phyloP scores from a whole-genome alignment of 2,329 filamentous ascomycete genomes.

The Ilyonectria mors-panacis region DNA sequence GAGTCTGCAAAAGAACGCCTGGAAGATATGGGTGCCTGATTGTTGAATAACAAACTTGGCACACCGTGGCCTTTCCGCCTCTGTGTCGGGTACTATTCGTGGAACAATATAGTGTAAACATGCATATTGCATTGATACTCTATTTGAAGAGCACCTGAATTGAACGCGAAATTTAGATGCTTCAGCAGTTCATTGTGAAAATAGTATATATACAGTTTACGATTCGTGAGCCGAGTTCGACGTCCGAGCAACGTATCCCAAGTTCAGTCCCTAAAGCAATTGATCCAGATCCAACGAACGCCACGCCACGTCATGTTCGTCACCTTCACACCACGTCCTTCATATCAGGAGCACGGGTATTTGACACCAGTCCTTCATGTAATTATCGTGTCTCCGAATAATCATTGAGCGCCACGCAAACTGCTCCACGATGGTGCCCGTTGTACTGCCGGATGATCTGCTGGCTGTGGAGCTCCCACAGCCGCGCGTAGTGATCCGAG shows the following conservation, averaged over 20 bases:
- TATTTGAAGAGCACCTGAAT: not conserved
- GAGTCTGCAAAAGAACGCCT: conserved; percentile 67
- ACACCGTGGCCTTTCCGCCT: not conserved
- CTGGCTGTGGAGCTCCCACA: conserved; percentile 91
- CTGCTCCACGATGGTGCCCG: conserved; percentile 91
- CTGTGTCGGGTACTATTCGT: not conserved
- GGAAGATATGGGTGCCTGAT: conserved; percentile 44
- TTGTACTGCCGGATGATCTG: conserved; percentile 96
- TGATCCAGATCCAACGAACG: conserved; percentile 42
- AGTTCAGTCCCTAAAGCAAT: conserved; percentile 14
- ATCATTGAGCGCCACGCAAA: conserved; percentile 94
- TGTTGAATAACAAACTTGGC: not conserved
- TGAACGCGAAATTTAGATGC: not conserved
- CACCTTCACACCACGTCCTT: not conserved
- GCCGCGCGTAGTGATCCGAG: conserved; percentile 90
- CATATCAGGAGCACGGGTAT: not conserved
- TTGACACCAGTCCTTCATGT: not conserved
- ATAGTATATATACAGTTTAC: conserved; percentile 3
- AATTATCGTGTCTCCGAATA: conserved; percentile 72
- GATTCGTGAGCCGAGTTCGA: not conserved
- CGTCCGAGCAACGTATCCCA: not conserved
- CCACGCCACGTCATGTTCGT: conserved; percentile 29
- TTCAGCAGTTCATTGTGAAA: not conserved
- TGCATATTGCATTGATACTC: too few relatives aligned
- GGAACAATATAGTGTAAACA: not conserved